phyloP scores from a whole-genome alignment of 2,329 filamentous ascomycete species.

The Diaporthe ilicicola region DNA sequence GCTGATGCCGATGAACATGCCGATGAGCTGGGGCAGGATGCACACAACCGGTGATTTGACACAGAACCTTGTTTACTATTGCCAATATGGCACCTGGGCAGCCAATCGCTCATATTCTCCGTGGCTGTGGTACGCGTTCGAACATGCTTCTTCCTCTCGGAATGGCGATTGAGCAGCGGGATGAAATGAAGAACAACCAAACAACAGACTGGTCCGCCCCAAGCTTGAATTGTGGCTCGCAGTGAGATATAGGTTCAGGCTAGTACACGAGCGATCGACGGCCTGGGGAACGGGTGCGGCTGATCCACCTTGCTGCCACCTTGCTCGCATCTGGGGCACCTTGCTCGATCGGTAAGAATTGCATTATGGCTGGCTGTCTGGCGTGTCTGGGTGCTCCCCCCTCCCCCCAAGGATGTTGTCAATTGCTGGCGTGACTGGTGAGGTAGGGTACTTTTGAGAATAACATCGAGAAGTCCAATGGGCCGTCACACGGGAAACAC shows the following conservation, averaged over 20 bases:
- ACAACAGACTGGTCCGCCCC: background rate
- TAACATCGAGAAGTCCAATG: too few relatives aligned
- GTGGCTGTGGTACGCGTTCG: background rate
- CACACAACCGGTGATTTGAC: background rate
- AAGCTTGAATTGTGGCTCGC: background rate
- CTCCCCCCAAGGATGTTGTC: too few relatives aligned
- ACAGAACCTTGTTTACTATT: constrained; percentile 7
- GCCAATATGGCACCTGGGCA: constrained; percentile 6
- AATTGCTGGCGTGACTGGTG: too few relatives aligned
- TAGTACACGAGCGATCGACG: background rate
- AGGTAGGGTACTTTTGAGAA: constrained; percentile 3
- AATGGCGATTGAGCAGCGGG: constrained; percentile 1
- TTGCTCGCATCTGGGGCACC: background rate
- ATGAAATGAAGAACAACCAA: background rate
- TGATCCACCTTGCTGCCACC: background rate
- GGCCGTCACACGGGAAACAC: constrained; percentile 15
- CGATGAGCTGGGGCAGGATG: background rate
- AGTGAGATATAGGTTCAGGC: constrained; percentile 4
- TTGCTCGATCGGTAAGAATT: background rate
- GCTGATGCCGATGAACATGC: constrained; percentile 7
- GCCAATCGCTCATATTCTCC: background rate
- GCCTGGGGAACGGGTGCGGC: constrained; percentile 5
- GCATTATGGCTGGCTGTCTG: background rate
- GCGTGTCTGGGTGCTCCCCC: too few relatives aligned
- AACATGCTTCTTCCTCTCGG: constrained; percentile 1